A percentile compares a stretch with the other conserved stretches of the same genome.
Conservation (phyloP, 2,329 filamentous ascomycete species). For the Passalora sequoiae region DNA sequence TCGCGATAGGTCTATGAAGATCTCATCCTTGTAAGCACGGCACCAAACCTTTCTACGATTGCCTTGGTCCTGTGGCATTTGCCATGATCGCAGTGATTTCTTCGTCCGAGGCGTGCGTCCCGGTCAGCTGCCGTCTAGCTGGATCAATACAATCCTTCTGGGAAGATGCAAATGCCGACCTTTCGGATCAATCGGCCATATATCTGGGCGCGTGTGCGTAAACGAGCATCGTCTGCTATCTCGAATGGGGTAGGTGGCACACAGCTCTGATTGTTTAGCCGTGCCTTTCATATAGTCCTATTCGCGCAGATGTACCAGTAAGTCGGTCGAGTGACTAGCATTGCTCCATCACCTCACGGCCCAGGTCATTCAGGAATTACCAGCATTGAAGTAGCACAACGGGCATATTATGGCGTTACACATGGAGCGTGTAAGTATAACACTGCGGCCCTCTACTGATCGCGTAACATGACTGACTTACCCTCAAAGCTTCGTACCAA, state of each 20-base stretch:
- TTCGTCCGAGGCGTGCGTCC: neutral
- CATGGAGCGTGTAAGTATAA: slow-evolving; percentile 12
- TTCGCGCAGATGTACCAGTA: neutral
- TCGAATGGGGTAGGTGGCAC: slow-evolving; percentile 1
- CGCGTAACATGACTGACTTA: slow-evolving; percentile 4
- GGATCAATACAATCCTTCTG: neutral
- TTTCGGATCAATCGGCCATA: neutral
- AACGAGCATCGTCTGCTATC: neutral
- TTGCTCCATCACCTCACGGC: no score
- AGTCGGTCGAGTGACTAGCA: neutral
- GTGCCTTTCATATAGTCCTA: neutral
- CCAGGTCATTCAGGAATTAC: no score
- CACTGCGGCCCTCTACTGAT: no score
- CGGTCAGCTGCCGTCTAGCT: neutral
- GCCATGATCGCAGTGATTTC: no score
- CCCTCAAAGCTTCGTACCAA: slow-evolving; percentile 24
- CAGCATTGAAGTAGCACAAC: no score
- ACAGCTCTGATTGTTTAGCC: neutral
- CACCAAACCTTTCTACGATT: no score
- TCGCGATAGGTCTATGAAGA: no score
- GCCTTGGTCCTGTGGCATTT: no score
- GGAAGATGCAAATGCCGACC: neutral
- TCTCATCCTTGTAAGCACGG: no score
- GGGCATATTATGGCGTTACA: no score
- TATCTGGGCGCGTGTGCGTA: neutral